Percentiles rank a stretch among this genome's conserved stretches.
Evolutionary conservation across 2,329 filamentous ascomycete genomes (phyloP).

Genomic region (Fusarium nelsonii): DNA sequence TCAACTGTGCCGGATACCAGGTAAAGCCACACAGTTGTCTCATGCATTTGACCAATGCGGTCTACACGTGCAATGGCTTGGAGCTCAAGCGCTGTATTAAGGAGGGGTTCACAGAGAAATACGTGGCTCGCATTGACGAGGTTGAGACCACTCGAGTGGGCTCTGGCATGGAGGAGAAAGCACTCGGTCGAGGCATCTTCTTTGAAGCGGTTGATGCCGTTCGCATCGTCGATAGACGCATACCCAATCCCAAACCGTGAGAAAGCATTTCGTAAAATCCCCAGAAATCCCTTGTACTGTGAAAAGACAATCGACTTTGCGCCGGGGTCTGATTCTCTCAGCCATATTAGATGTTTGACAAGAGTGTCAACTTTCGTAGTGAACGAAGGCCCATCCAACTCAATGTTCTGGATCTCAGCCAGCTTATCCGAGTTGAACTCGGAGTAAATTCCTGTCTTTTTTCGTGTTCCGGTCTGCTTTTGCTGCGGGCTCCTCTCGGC

Average conservation of each 20-base stretch:
- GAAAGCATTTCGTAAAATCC: constrained; percentile 79
- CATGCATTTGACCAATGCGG: constrained; percentile 87
- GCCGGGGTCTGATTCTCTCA: constrained; percentile 84
- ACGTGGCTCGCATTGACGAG: constrained; percentile 94
- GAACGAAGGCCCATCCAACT: constrained; percentile 79
- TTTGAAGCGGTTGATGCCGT: constrained; percentile 82
- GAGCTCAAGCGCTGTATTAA: constrained; percentile 93
- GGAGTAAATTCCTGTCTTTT: constrained; percentile 75
- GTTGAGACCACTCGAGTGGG: constrained; percentile 89
- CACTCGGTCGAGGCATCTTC: constrained; percentile 79
- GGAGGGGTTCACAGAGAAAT: constrained; percentile 91
- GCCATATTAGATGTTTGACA: constrained; percentile 84
- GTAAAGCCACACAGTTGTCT: constrained; percentile 96
- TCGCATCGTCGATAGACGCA: constrained; percentile 74
- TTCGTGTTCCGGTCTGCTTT: constrained; percentile 42
- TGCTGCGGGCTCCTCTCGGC: constrained; percentile 23
- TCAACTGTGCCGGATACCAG: constrained; percentile 92
- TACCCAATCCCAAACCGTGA: constrained; percentile 77
- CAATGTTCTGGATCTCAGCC: constrained; percentile 83
- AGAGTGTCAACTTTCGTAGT: constrained; percentile 92
- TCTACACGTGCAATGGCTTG: constrained; percentile 97
- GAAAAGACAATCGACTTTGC: constrained; percentile 96
- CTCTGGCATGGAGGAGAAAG: constrained; percentile 89
- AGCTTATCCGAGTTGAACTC: constrained; percentile 79
- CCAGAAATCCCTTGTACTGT: constrained; percentile 84